These are phyloP conservation scores for Coffea canephora DNA, from an alignment of 257 asterid species.

Conservation along the genomic window DNA sequence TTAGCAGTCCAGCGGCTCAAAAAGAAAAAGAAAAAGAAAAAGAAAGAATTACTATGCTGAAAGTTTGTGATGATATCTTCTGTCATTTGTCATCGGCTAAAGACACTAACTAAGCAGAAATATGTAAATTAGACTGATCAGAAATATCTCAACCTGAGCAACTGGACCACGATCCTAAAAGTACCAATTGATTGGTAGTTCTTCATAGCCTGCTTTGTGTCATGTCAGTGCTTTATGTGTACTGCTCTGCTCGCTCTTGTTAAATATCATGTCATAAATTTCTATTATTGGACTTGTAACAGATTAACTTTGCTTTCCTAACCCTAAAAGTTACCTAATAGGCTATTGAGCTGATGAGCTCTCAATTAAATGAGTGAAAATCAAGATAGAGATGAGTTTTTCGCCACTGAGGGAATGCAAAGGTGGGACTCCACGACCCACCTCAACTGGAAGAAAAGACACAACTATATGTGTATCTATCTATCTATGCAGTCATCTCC, in stretches of 20 bases:
- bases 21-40: background rate
- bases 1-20: background rate
- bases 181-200: background rate
- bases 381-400: constrained; percentile 24
- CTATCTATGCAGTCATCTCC: constrained; percentile 10
- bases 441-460: constrained; percentile 25
- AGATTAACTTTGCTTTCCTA: constrained; percentile 15
- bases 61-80: background rate
- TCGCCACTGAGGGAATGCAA: constrained; percentile 21
- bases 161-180: background rate
- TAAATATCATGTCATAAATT: background rate
- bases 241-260: background rate
- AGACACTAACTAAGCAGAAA: background rate
- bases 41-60: background rate
- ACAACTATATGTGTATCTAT: constrained; percentile 14
- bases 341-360: constrained; percentile 9
- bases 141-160: background rate
- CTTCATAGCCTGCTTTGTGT: constrained; percentile 6
- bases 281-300: constrained; percentile 8
- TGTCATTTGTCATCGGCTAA: background rate
- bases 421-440: constrained; percentile 12
- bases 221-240: constrained; percentile 4
- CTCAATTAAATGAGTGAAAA: constrained; percentile 10
- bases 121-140: background rate
- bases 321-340: background rate